These are phyloP conservation scores for Fusarium nurragi DNA, from an alignment of 2,329 filamentous ascomycete genomes.

Conservation along the genomic window DNA sequence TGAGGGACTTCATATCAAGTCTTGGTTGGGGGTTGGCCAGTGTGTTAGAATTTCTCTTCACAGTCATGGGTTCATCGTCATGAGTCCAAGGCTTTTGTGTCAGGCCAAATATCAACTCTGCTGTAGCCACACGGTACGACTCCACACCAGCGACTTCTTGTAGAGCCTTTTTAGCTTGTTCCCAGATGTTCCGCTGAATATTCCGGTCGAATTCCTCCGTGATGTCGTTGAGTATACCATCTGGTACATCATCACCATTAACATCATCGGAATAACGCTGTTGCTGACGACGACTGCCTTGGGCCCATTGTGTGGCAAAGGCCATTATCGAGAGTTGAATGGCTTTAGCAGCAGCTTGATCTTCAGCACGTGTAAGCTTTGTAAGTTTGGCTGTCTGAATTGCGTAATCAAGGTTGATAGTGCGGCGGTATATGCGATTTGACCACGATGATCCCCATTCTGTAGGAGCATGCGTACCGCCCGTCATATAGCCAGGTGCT, in stretches of 20 bases:
- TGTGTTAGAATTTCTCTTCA: background rate
- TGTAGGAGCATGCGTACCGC: background rate
- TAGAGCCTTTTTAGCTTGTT: conserved; percentile 48
- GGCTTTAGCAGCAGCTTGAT: conserved; percentile 30
- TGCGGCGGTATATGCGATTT: conserved; percentile 41
- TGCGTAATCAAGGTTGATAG: conserved; percentile 36
- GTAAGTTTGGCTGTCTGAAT: conserved; percentile 35
- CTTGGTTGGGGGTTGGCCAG: conserved; percentile 2
- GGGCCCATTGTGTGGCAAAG: conserved; percentile 42
- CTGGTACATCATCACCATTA: conserved; percentile 14
- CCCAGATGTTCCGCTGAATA: conserved; percentile 50
- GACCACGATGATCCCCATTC: conserved; percentile 43
- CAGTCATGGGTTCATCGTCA: conserved; percentile 15
- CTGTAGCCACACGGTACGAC: conserved; percentile 51
- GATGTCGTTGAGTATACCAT: conserved; percentile 34
- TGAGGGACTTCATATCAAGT: conserved; percentile 20
- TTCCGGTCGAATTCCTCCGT: conserved; percentile 51
- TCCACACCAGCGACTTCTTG: conserved; percentile 50
- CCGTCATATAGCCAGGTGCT: conserved; percentile 18
- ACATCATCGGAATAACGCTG: conserved; percentile 27
- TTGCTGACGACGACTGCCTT: conserved; percentile 42
- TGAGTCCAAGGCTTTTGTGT: conserved; percentile 47
- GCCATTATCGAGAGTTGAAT: conserved; percentile 41
- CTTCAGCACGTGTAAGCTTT: conserved; percentile 29
- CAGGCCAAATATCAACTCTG: conserved; percentile 52